These are phyloP conservation scores for Fraxinus floribunda DNA, from an alignment of 305 asterid genomes.

Conservation along the genomic window DNA sequence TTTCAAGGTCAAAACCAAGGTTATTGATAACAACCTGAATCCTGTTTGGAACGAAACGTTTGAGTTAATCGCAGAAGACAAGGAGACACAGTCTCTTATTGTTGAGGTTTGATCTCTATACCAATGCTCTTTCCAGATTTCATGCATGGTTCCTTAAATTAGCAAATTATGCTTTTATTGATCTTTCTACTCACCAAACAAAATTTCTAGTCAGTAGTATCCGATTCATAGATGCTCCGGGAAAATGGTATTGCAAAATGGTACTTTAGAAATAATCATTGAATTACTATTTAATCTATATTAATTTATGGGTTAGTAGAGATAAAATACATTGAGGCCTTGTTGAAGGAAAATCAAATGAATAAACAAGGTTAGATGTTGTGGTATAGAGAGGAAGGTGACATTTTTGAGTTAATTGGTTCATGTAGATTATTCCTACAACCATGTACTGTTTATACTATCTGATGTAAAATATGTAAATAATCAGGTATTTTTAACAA, in stretches of 20 bases:
- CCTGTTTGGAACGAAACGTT: constrained; percentile 83
- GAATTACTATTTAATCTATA: not conserved
- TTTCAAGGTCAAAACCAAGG: constrained; percentile 86
- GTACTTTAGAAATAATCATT: not conserved
- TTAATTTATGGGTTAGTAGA: not conserved
- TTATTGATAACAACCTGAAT: constrained; percentile 84
- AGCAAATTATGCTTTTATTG: not conserved
- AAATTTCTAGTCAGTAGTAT: not conserved
- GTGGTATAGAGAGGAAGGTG: not conserved
- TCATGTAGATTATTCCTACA: not conserved
- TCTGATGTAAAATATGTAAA: not conserved
- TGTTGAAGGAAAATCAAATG: not conserved
- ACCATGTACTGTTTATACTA: not conserved
- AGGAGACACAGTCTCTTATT: constrained; percentile 81
- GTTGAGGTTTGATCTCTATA: constrained; percentile 61
- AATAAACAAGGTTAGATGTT: not conserved
- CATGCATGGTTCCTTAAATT: constrained; percentile 7
- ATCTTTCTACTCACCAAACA: not conserved
- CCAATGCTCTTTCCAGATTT: constrained; percentile 8
- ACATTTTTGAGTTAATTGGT: not conserved
- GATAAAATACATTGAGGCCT: not conserved
- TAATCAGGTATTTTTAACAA: not conserved
- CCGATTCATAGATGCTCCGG: not conserved
- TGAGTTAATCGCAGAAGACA: constrained; percentile 81
- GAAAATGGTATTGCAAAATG: not conserved